Conservation (phyloP, 1,284 basidiomycete species). For the Apiotrichum sp. region DNA sequence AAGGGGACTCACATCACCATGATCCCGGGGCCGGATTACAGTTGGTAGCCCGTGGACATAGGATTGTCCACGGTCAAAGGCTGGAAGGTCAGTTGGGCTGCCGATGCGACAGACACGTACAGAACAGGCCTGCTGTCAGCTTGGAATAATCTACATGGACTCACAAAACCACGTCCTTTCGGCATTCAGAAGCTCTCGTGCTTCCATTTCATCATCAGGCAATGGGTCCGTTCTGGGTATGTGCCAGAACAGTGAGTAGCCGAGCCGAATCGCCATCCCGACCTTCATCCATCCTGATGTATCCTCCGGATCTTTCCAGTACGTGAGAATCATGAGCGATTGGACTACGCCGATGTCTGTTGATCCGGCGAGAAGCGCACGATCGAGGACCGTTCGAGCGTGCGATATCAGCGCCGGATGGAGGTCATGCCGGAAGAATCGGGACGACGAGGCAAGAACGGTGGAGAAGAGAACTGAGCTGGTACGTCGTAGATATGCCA, state of each 20-base stretch:
- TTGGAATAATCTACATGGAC: conserved; percentile 1
- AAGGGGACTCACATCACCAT: conserved; percentile 22
- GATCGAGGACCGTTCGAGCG: conserved; percentile 29
- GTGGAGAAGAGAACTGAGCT: conserved; percentile 29
- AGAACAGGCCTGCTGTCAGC: conserved; percentile 25
- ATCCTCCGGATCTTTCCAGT: conserved; percentile 35
- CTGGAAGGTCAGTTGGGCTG: conserved; percentile 3
- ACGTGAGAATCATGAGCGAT: conserved; percentile 34
- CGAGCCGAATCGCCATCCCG: conserved; percentile 29
- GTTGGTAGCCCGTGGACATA: conserved; percentile 29
- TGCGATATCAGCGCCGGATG: conserved; percentile 23
- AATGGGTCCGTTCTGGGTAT: conserved; percentile 21
- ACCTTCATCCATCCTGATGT: conserved; percentile 30
- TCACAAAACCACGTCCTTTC: conserved; percentile 39
- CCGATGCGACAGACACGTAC: conserved; percentile 7
- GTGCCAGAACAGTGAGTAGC: conserved; percentile 32
- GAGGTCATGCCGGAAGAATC: conserved; percentile 30
- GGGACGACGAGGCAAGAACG: conserved; percentile 26
- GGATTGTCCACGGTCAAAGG: conserved; percentile 29
- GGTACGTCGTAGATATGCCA: conserved; percentile 25
- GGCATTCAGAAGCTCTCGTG: conserved; percentile 28
- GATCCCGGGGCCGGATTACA: conserved; percentile 24
- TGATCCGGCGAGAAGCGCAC: conserved; percentile 24
- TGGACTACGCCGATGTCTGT: conserved; percentile 32
- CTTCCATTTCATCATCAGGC: conserved; percentile 26